These are phyloP conservation scores for Nicotiana knightiana DNA, from an alignment of 257 asterid species.

Conservation along the genomic window DNA sequence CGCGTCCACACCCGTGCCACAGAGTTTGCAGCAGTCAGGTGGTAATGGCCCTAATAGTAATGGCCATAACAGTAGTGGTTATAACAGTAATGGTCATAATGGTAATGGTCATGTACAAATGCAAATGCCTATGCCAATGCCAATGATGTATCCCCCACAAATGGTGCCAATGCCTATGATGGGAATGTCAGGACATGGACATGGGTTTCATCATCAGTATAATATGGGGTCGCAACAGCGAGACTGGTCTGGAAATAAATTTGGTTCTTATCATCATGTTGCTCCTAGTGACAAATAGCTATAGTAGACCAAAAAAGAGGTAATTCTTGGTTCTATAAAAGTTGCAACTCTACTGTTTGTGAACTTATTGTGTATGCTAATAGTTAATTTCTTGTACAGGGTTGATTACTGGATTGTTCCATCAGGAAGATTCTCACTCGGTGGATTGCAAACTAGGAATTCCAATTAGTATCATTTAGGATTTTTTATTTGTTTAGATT, in stretches of 20 bases:
- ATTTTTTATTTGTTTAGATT: background rate
- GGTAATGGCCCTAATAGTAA: background rate
- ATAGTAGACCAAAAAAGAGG: slow-evolving; percentile 19
- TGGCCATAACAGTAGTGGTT: slow-evolving; percentile 13
- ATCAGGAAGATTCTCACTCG: background rate
- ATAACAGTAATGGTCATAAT: background rate
- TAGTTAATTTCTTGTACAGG: slow-evolving; percentile 1
- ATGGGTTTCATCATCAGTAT: slow-evolving; percentile 45
- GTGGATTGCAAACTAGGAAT: slow-evolving; percentile 7
- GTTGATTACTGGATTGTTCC: background rate
- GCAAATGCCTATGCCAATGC: slow-evolving; percentile 28
- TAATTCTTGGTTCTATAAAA: slow-evolving; percentile 18
- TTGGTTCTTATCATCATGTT: slow-evolving; percentile 43
- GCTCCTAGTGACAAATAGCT: slow-evolving; percentile 46
- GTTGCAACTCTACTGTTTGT: slow-evolving; percentile 2
- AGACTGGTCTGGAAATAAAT: slow-evolving; percentile 70
- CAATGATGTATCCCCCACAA: slow-evolving; percentile 52
- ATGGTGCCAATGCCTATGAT: slow-evolving; percentile 56
- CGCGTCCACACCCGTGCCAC: slow-evolving; percentile 21
- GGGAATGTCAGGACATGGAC: slow-evolving; percentile 37
- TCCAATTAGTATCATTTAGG: background rate
- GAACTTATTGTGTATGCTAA: background rate
- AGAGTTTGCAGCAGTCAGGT: slow-evolving; percentile 10
- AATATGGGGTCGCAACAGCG: slow-evolving; percentile 51
- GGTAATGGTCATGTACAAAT: slow-evolving; percentile 14